These are phyloP conservation scores for Solanum chiquidenum DNA, from an alignment of 257 asterid genomes.

Conservation along the genomic window DNA sequence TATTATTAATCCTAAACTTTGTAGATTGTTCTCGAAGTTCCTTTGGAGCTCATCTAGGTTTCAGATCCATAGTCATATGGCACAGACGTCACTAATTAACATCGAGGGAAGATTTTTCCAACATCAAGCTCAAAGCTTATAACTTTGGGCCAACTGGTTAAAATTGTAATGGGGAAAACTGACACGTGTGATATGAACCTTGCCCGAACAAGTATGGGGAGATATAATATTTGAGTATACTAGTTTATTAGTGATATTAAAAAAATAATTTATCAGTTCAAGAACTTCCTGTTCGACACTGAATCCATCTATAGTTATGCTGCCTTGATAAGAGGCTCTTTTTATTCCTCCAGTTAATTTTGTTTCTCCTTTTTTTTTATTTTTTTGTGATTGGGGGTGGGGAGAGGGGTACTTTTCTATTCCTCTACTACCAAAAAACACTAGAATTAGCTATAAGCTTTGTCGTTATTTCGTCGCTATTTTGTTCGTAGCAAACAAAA, in stretches of 20 bases:
- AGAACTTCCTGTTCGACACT: not conserved
- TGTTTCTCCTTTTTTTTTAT: not conserved
- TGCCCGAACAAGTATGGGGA: not conserved
- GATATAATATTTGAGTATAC: not conserved
- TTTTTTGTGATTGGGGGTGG: not conserved
- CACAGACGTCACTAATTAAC: not conserved
- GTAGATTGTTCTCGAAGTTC: not conserved
- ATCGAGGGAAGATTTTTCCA: not conserved
- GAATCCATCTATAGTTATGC: not conserved
- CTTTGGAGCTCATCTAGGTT: not conserved
- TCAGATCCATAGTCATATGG: not conserved
- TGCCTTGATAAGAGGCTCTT: not conserved
- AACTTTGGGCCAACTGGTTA: not conserved
- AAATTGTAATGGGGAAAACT: not conserved
- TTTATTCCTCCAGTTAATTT: not conserved
- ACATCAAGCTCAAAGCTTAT: not conserved
- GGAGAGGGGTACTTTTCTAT: not conserved
- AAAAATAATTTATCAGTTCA: not conserved
- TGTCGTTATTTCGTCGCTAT: too few relatives aligned
- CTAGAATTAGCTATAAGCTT: too few relatives aligned
- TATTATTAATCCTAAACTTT: not conserved
- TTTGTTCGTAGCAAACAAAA: too few relatives aligned
- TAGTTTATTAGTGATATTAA: not conserved
- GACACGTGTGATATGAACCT: not conserved
- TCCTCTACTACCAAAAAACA: not conserved